Evolutionary conservation across 192 early-diverging fungal genomes (phyloP).

Genomic region (Gryganskiella cystojenkinii): DNA sequence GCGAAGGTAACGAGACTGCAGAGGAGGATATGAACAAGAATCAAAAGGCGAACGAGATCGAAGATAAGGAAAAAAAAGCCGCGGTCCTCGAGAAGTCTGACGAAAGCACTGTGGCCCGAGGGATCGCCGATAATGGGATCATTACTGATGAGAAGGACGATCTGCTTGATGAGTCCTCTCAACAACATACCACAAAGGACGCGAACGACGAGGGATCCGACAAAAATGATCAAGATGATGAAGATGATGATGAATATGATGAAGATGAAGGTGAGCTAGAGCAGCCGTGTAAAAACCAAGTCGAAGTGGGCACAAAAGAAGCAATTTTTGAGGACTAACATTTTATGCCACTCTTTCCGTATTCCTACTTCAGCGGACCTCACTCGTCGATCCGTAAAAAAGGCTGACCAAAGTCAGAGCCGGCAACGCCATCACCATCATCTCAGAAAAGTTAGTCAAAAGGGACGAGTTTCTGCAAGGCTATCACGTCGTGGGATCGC

Average conservation of each 20-base stretch:
- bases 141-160: constrained; percentile 4
- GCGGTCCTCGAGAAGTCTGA: background rate
- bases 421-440: no score
- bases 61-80: background rate
- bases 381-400: no score
- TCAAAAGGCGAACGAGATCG: no score
- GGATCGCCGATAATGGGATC: no score
- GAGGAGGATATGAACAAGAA: no score
- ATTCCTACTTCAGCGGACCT: no score
- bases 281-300: background rate
- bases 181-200: background rate
- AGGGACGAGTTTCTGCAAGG: no score
- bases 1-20: no score
- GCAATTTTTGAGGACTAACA: background rate
- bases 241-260: constrained; percentile 5
- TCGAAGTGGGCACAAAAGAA: background rate
- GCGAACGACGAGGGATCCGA: background rate
- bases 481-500: no score
- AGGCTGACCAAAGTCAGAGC: no score
- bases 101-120: background rate
- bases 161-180: background rate
- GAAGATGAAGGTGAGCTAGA: background rate
- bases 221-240: background rate
- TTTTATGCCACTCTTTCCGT: background rate
- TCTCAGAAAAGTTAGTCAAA: no score